Percentiles rank a stretch among this genome's conserved stretches.
Evolutionary conservation across 1,284 basidiomycete species (phyloP).

Genomic region (Puccinia polysora): DNA sequence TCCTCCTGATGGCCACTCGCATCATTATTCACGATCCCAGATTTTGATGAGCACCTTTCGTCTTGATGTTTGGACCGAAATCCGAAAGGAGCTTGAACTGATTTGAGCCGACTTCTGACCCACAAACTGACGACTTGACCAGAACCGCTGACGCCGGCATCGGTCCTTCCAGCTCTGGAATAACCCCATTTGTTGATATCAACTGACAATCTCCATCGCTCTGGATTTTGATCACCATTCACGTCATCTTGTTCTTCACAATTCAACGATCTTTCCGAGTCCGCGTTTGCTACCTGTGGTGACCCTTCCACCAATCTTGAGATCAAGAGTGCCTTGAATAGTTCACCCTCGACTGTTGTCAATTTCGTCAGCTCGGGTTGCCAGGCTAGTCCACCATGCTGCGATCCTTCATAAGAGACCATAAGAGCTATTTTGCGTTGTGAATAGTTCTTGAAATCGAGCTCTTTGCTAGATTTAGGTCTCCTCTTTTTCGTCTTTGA

Average conservation of each 20-base stretch:
- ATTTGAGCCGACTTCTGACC: slow-evolving; percentile 62
- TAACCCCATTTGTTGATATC: slow-evolving; percentile 83
- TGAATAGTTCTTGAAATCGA: slow-evolving; percentile 50
- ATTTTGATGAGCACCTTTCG: not conserved
- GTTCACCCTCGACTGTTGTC: slow-evolving; percentile 77
- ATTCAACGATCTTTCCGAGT: slow-evolving; percentile 53
- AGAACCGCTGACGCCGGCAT: slow-evolving; percentile 87
- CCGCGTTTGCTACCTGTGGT: not conserved
- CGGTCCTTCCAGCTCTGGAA: slow-evolving; percentile 86
- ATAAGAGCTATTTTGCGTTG: slow-evolving; percentile 84
- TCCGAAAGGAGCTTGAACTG: slow-evolving; percentile 37
- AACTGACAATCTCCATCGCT: slow-evolving; percentile 46
- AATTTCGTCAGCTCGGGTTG: slow-evolving; percentile 62
- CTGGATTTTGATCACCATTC: slow-evolving; percentile 46
- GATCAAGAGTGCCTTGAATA: slow-evolving; percentile 75
- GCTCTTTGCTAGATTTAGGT: too few relatives aligned
- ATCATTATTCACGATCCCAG: slow-evolving; percentile 23
- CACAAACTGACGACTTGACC: slow-evolving; percentile 91
- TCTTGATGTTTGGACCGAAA: not conserved
- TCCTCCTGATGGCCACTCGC: slow-evolving; percentile 1
- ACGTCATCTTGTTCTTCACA: too few relatives aligned
- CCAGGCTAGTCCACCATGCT: slow-evolving; percentile 82
- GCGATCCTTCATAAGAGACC: slow-evolving; percentile 86
- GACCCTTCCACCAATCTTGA: slow-evolving; percentile 64
- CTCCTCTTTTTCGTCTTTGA: slow-evolving; percentile 21